Evolutionary conservation across 768 basidiomycete genomes (phyloP).

Genomic region (Cystobasidium tubakii): DNA sequence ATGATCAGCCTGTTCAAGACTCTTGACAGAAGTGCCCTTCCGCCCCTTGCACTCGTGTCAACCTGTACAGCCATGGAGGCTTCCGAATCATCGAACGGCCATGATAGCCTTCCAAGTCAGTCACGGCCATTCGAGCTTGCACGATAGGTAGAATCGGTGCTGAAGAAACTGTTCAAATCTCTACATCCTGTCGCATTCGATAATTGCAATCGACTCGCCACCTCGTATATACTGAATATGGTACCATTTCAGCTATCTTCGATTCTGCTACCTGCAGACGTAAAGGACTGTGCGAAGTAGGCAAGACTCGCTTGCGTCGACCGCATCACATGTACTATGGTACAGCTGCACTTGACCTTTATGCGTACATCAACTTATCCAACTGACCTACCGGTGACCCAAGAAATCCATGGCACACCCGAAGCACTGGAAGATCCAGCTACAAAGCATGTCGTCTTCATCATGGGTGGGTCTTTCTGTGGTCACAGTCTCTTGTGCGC

Average conservation of each 20-base stretch:
- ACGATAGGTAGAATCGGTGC: not conserved
- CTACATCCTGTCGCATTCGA: not conserved
- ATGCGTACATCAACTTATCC: not conserved
- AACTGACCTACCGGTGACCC: not conserved
- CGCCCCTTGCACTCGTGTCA: not conserved
- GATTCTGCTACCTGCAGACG: slow-evolving; percentile 19
- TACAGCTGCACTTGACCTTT: not conserved
- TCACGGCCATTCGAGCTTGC: not conserved
- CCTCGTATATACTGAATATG: not conserved
- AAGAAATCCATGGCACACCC: slow-evolving; percentile 19
- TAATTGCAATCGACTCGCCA: not conserved
- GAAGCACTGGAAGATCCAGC: not conserved
- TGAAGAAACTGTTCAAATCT: not conserved
- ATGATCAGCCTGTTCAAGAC: not conserved
- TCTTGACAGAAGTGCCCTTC: not conserved
- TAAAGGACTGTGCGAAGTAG: slow-evolving; percentile 24
- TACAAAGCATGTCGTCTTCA: slow-evolving; percentile 28
- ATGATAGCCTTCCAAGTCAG: not conserved
- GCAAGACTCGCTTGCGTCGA: not conserved
- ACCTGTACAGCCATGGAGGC: not conserved
- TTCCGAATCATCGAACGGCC: not conserved
- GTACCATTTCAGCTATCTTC: slow-evolving; percentile 28
- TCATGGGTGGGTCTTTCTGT: slow-evolving; percentile 32
- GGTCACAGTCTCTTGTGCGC: not conserved
- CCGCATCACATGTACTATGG: slow-evolving; percentile 26